Percentiles rank a stretch among this genome's conserved stretches.
phyloP scores from a whole-genome alignment of 179 eudicot species.

The Vitellaria paradoxa region DNA sequence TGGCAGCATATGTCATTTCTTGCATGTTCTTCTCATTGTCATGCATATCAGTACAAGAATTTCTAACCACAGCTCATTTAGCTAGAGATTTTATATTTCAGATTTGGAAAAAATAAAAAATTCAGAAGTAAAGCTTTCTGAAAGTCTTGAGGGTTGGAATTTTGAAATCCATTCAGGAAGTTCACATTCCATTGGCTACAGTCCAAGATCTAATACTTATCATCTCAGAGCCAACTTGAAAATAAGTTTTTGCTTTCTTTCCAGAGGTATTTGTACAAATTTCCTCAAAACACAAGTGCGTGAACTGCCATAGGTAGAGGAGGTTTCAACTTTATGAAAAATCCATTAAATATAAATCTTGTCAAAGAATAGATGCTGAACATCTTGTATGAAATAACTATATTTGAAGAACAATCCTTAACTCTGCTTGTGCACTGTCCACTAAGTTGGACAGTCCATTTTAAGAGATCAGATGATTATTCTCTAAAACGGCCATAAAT shows the following conservation, averaged over 20 bases:
- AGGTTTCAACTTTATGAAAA: background rate
- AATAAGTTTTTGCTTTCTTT: background rate
- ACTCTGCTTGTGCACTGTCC: background rate
- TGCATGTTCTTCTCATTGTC: background rate
- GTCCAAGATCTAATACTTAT: background rate
- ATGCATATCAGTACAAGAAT: background rate
- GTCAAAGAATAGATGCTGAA: background rate
- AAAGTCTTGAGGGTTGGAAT: background rate
- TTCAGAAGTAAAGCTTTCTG: too few species aligned
- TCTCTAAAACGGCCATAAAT: background rate
- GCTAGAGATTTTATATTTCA: background rate
- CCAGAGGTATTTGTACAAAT: background rate
- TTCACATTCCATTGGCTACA: background rate
- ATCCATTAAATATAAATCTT: background rate
- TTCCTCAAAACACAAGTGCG: background rate
- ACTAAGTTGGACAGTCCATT: background rate
- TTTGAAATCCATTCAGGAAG: background rate
- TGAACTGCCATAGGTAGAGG: background rate
- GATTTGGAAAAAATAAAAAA: too few species aligned
- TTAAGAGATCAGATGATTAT: background rate
- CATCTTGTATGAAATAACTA: background rate
- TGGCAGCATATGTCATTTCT: background rate
- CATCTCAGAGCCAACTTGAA: background rate
- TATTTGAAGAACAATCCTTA: background rate
- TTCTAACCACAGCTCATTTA: background rate